Conservation (phyloP, 495 filamentous ascomycete species). For the Extremus antarcticus region DNA sequence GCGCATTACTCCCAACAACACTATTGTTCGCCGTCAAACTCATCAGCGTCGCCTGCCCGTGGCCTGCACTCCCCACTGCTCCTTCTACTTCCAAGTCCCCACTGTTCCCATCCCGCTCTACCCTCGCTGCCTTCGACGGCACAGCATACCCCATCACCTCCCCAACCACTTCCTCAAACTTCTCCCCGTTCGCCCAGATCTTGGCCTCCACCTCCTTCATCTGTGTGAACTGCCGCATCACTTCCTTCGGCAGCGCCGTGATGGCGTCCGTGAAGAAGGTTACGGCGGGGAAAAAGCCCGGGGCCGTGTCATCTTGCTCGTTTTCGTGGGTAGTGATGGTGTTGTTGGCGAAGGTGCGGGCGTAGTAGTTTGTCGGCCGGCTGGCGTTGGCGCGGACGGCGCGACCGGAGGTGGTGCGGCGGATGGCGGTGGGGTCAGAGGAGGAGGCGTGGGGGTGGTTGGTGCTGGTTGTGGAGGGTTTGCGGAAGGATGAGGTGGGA, state of each 20-base stretch:
- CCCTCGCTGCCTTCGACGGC: constrained; percentile 1
- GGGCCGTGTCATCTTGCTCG: constrained; percentile 29
- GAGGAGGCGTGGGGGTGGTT: not conserved
- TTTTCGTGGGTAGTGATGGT: constrained; percentile 28
- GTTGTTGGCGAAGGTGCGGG: constrained; percentile 39
- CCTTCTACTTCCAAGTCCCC: no score
- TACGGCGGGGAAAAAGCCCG: constrained; percentile 80
- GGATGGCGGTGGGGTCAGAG: not conserved
- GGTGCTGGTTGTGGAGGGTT: constrained; percentile 1
- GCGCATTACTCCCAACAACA: constrained; percentile 21
- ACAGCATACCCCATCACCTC: constrained; percentile 43
- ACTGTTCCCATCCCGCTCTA: not conserved
- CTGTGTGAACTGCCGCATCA: constrained; percentile 85
- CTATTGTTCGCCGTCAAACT: constrained; percentile 22
- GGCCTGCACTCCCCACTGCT: not conserved
- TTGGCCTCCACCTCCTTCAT: constrained; percentile 98
- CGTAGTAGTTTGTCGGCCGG: constrained; percentile 47
- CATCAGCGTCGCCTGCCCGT: no score
- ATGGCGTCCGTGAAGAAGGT: constrained; percentile 91
- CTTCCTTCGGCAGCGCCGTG: constrained; percentile 84
- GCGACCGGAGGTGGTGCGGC: constrained; percentile 17
- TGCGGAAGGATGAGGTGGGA: constrained; percentile 8
- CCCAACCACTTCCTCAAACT: constrained; percentile 58
- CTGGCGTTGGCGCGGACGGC: constrained; percentile 45
- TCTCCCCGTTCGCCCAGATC: constrained; percentile 61